Percentiles rank a stretch among this genome's conserved stretches.
Conservation (phyloP, 129 eudicot genomes). For the Saposhnikovia divaricata region DNA sequence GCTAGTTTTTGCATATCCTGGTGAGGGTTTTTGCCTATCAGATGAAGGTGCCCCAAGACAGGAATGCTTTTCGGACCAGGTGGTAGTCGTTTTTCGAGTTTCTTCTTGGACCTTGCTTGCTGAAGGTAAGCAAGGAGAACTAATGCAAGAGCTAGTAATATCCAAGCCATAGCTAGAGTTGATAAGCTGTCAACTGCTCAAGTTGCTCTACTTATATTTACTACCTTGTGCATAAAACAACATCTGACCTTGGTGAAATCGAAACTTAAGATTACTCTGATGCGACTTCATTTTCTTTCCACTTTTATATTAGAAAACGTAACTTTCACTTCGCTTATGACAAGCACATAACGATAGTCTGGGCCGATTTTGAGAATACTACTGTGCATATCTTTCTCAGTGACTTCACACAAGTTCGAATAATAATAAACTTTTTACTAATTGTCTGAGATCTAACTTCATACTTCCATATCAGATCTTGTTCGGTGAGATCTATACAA, state of each 20-base stretch:
- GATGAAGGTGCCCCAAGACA: conserved; percentile 9
- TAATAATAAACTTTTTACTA: neutral
- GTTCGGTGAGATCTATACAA: neutral
- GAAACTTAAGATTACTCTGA: neutral
- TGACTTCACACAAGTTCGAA: neutral
- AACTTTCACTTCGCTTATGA: neutral
- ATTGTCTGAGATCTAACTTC: neutral
- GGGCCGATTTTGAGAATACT: neutral
- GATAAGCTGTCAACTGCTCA: neutral
- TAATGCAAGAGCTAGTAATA: neutral
- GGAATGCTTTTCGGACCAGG: conserved; percentile 9
- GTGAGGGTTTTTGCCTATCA: conserved; percentile 10
- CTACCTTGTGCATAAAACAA: neutral
- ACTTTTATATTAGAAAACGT: neutral
- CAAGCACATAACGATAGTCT: neutral
- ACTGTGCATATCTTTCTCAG: neutral
- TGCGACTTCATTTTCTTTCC: neutral
- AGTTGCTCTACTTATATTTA: neutral
- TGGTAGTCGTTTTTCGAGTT: conserved; percentile 6
- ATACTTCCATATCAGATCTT: neutral
- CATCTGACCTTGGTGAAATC: neutral
- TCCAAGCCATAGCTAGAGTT: conserved; percentile 1
- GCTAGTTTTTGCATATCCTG: conserved; percentile 6
- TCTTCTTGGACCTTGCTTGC: neutral
- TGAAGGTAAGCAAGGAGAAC: neutral